These are phyloP conservation scores for Aspergillus incahuasiensis DNA, from an alignment of 495 filamentous ascomycete species.

Conservation along the genomic window DNA sequence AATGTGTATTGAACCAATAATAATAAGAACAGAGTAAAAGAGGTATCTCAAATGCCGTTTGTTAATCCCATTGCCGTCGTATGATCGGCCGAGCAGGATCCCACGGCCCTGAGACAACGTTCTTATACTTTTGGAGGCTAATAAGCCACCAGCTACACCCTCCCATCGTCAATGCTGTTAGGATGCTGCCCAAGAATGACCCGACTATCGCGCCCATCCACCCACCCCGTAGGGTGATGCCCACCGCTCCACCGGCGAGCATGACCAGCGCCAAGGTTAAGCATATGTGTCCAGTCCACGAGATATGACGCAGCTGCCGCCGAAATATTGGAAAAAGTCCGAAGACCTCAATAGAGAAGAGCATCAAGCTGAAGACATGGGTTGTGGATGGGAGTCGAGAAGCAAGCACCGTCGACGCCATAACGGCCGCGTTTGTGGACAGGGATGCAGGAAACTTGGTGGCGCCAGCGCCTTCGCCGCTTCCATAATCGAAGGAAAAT, in stretches of 20 bases:
- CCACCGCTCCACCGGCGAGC: constrained; percentile 71
- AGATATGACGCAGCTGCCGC: constrained; percentile 74
- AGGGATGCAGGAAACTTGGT: constrained; percentile 75
- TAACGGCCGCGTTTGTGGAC: constrained; percentile 90
- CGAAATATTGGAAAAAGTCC: constrained; percentile 94
- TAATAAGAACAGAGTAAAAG: background rate
- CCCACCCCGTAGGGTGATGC: constrained; percentile 65
- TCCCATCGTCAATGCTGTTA: constrained; percentile 76
- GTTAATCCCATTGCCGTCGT: constrained; percentile 54
- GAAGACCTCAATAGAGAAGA: constrained; percentile 97
- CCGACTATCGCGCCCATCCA: constrained; percentile 70
- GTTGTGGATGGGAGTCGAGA: constrained; percentile 81
- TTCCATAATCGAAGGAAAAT: constrained; percentile 94
- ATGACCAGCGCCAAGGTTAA: constrained; percentile 77
- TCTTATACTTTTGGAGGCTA: constrained; percentile 96
- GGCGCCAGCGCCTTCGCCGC: constrained; percentile 46
- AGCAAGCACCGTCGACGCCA: constrained; percentile 90
- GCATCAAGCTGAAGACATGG: constrained; percentile 90
- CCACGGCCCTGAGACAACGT: constrained; percentile 97
- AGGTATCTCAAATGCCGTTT: background rate
- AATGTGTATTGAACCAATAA: background rate
- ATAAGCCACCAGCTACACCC: constrained; percentile 98
- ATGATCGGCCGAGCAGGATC: constrained; percentile 89
- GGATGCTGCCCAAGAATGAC: constrained; percentile 64
- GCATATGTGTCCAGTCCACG: constrained; percentile 75